Evolutionary conservation across 495 filamentous ascomycete species (phyloP).

Genomic region (Aspergillus campestris): DNA sequence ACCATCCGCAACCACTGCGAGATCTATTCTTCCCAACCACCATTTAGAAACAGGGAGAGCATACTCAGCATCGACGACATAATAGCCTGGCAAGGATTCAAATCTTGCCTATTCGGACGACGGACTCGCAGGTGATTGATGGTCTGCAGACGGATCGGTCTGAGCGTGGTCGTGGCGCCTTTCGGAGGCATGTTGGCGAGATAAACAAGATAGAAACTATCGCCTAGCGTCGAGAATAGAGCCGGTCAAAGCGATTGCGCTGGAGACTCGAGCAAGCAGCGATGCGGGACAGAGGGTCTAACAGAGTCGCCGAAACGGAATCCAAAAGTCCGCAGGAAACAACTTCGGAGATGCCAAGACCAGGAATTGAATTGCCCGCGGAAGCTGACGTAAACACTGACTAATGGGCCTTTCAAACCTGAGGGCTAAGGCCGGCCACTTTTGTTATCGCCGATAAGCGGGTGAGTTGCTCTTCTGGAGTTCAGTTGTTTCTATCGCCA

Average conservation of each 20-base stretch:
- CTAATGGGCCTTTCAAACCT: no score
- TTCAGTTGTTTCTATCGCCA: no score
- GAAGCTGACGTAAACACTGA: no score
- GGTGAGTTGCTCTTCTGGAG: no score
- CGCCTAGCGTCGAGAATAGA: conserved; percentile 14
- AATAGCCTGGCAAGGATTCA: conserved; percentile 71
- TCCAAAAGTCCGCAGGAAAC: no score
- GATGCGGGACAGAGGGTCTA: no score
- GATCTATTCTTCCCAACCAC: neutral
- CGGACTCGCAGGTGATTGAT: conserved; percentile 76
- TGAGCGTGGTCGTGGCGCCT: conserved; percentile 36
- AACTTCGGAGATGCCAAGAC: no score
- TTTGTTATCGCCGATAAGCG: no score
- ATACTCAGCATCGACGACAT: conserved; percentile 90
- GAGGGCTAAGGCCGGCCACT: no score
- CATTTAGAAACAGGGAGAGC: conserved; percentile 16
- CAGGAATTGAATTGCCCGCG: no score
- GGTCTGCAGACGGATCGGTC: conserved; percentile 76
- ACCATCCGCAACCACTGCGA: neutral
- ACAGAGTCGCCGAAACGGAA: no score
- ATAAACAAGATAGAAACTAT: conserved; percentile 30
- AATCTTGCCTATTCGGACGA: conserved; percentile 63
- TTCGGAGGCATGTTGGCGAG: conserved; percentile 43
- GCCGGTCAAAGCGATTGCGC: neutral
- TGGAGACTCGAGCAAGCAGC: no score